These are phyloP conservation scores for Trypanosoma congolense DNA, from an alignment of 208 protist genomes.

Conservation along the genomic window DNA sequence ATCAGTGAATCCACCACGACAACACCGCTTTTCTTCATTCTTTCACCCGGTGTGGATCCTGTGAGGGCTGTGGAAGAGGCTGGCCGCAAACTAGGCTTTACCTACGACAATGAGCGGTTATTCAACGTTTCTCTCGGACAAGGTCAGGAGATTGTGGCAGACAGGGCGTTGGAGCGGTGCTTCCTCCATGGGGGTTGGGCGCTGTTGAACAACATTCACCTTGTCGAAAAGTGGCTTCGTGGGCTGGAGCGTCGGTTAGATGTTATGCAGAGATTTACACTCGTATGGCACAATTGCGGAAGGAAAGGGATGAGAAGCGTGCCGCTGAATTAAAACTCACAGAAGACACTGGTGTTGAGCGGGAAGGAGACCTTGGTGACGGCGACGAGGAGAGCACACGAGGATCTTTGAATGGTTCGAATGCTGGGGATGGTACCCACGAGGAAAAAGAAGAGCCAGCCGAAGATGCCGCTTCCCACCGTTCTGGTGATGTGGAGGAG, in stretches of 20 bases:
- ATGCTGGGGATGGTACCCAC: background rate
- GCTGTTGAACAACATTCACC: constrained; percentile 98
- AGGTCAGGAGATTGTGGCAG: constrained; percentile 97
- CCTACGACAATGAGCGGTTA: constrained; percentile 93
- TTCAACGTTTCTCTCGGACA: constrained; percentile 97
- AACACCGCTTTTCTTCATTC: constrained; percentile 98
- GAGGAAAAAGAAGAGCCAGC: constrained; percentile 3
- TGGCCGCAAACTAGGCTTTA: constrained; percentile 93
- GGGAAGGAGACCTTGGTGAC: background rate
- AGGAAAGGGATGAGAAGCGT: constrained; percentile 82
- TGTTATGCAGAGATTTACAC: constrained; percentile 88
- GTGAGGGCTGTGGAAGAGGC: constrained; percentile 93
- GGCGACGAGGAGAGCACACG: constrained; percentile 16
- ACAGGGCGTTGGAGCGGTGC: constrained; percentile 91
- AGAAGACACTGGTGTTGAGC: constrained; percentile 5
- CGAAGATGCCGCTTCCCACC: constrained; percentile 14
- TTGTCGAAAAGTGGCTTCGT: constrained; percentile 95
- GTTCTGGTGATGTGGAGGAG: constrained; percentile 5
- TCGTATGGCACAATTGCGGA: constrained; percentile 82
- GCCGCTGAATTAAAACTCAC: constrained; percentile 26
- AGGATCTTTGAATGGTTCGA: constrained; percentile 15
- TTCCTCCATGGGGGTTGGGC: constrained; percentile 94
- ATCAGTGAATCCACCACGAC: constrained; percentile 92
- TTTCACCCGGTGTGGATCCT: constrained; percentile 98
- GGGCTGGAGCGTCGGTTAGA: constrained; percentile 97